phyloP scores from a whole-genome alignment of 371 early-diverging fungal genomes.

The Lichtheimia ramosa region DNA sequence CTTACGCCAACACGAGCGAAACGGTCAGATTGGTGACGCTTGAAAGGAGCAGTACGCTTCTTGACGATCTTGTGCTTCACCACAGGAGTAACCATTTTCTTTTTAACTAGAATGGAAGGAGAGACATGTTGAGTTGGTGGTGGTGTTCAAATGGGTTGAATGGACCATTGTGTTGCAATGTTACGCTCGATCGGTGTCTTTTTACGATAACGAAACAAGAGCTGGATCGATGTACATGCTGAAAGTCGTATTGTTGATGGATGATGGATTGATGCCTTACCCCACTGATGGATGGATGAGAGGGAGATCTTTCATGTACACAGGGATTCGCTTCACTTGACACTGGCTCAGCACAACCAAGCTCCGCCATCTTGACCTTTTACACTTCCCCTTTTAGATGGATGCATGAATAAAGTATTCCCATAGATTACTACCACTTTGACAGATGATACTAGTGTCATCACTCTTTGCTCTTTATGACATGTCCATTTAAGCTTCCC shows the following conservation, averaged over 20 bases:
- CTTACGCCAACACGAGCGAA: slow-evolving; percentile 92
- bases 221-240: neutral
- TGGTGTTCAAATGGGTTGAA: too few species aligned
- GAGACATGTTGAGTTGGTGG: neutral
- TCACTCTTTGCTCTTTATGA: too few species aligned
- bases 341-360: too few species aligned
- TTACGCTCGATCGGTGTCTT: neutral
- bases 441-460: too few species aligned
- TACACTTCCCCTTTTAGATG: too few species aligned
- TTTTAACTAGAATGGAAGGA: neutral
- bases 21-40: slow-evolving; percentile 99
- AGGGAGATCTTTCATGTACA: slow-evolving; percentile 1
- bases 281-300: slow-evolving; percentile 5
- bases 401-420: too few species aligned
- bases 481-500: too few species aligned
- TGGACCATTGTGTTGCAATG: too few species aligned
- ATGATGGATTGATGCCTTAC: neutral
- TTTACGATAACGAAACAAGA: neutral
- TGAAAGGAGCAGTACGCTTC: slow-evolving; percentile 99
- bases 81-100: slow-evolving; percentile 82
- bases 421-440: too few species aligned
- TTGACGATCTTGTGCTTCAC: slow-evolving; percentile 94
- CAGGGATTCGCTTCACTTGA: too few species aligned
- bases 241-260: neutral
- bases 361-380: too few species aligned